Base-by-base conservation (phyloP, 164 flowering plant species). In the Nelumbo lutea region DNA sequence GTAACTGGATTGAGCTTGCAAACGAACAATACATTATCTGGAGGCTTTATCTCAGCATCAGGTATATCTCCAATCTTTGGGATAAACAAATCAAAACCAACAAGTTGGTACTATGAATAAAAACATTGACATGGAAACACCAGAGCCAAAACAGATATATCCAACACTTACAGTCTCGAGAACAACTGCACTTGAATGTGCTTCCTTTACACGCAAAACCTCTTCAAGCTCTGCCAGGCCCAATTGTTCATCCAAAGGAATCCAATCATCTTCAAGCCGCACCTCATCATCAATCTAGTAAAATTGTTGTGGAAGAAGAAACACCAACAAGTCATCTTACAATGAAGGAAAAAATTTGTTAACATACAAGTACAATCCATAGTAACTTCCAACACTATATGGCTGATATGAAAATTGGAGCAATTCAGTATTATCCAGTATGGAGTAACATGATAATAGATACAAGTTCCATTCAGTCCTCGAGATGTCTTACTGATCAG, bases 251-350 rank as follows among this genome's bases (percentile, higher is more conserved):
- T 92, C 98, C 87, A 90, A 70, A 9, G 99, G 98, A 4, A 87
- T 88, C 99, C 99, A 96, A 71, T 96, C 99, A 86, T 96, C 99
- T 78, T 96, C 99, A 68, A 96, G 88, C 27, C 97, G 86, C 67
- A 93, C 93, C 15, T 89, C 88, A 77, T 88, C 89, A 69, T 82
- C 91, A 79, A 85, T 85, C 93, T 90, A 70, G 47, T 64, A 4
- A 68, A 46, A 56, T 45, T 46, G n/a, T 15, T 1, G 5, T 4
- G 13, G 1, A 64, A 59, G 15, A 66, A 42, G 7, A 6, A 52
- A 66, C 40, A 64, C 41, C 7, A 41, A 38, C 5, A 62, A 45
- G 39, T 57, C 41, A 39, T 41, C 9, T 38, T 5, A 13, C 68
- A 14, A 40, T 9, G 45, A 38, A n/a, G 27, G 27, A 27, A 27